These are phyloP conservation scores for Lodderomyces jiufengensis DNA, from an alignment of 1,139 yeast genomes.

Conservation along the genomic window DNA sequence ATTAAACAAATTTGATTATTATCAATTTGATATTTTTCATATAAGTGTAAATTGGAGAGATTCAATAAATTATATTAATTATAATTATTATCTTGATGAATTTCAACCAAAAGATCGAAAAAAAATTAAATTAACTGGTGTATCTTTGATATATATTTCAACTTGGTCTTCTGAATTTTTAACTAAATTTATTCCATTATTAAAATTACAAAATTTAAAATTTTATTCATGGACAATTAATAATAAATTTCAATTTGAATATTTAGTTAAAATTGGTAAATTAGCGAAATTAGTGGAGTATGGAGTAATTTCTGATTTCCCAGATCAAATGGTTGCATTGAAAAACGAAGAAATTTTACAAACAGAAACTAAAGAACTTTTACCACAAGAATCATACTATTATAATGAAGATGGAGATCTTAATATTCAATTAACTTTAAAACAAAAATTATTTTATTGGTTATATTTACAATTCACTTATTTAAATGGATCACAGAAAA, in stretches of 20 bases:
- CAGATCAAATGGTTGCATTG: constrained; percentile 35
- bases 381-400: constrained; percentile 2
- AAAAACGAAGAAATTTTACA: constrained; percentile 9
- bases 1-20: constrained; percentile 18
- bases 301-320: constrained; percentile 64
- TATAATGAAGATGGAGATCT: constrained; percentile 16
- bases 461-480: constrained; percentile 17
- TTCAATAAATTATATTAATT: constrained; percentile 32
- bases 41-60: constrained; percentile 36
- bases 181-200: constrained; percentile 35
- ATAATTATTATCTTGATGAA: constrained; percentile 34
- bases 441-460: constrained; percentile 20
- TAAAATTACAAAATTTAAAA: constrained; percentile 41
- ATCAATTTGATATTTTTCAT: constrained; percentile 35
- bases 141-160: constrained; percentile 36
- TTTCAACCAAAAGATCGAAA: constrained; percentile 21
- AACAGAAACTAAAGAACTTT: neutral
- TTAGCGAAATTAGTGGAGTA: constrained; percentile 27
- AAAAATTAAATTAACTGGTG: constrained; percentile 33
- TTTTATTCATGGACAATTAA: constrained; percentile 86
- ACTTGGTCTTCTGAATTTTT: constrained; percentile 41
- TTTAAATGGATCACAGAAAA: constrained; percentile 16
- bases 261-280: constrained; percentile 28
- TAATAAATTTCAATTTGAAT: constrained; percentile 45
- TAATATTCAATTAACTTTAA: constrained; percentile 18